A percentile compares a stretch with the other conserved stretches of the same genome.
phyloP scores from a whole-genome alignment of 2,329 filamentous ascomycete species.

The Neopestalotiopsis rosae region DNA sequence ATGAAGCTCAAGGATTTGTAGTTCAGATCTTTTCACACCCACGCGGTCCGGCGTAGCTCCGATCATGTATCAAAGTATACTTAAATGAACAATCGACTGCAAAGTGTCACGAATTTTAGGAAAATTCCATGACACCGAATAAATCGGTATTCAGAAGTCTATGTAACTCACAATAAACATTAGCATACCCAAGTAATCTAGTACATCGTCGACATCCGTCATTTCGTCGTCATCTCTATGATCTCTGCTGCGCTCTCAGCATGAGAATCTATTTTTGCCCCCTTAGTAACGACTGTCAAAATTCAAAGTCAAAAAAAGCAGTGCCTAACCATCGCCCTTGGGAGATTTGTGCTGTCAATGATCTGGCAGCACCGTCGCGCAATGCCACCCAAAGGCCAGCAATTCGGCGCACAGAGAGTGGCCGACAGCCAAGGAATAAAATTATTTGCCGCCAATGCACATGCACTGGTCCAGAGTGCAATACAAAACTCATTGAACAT shows the following conservation, averaged over 20 bases:
- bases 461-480: not conserved
- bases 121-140: not conserved
- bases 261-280: not conserved
- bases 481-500: not conserved
- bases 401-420: too few species aligned
- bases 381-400: too few species aligned
- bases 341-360: too few species aligned
- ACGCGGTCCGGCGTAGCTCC: too few species aligned
- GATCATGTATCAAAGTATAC: too few species aligned
- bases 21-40: too few species aligned
- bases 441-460: too few species aligned
- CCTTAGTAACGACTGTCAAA: not conserved
- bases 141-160: not conserved
- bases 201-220: not conserved
- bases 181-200: not conserved
- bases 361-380: too few species aligned
- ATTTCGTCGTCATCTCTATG: not conserved
- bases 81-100: too few species aligned
- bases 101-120: not conserved
- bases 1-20: too few species aligned
- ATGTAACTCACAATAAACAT: slow-evolving; percentile 1
- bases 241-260: not conserved
- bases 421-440: too few species aligned
- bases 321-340: too few species aligned
- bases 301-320: not conserved